Percentiles rank a stretch among this genome's conserved stretches.
phyloP scores from a whole-genome alignment of 2,329 filamentous ascomycete genomes.

The Elsinoe australis region DNA sequence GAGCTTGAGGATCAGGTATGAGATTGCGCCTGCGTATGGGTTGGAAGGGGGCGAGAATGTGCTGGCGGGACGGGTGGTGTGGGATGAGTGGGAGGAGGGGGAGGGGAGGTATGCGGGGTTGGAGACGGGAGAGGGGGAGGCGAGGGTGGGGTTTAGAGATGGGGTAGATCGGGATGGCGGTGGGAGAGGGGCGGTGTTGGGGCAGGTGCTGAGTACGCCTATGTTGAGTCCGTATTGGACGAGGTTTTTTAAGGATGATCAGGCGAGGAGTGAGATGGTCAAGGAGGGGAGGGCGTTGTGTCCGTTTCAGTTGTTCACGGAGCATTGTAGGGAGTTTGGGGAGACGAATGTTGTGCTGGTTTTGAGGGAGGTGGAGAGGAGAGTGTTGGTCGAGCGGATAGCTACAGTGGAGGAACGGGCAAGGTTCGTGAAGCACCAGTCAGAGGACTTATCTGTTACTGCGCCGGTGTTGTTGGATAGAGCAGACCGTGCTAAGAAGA shows the following conservation, averaged over 20 bases:
- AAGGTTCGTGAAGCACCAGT: background rate
- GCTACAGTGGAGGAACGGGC: background rate
- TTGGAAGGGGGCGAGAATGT: conserved; percentile 13
- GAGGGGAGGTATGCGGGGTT: background rate
- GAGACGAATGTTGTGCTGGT: conserved; percentile 9
- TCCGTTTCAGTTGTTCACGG: conserved; percentile 12
- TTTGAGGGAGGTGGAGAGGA: conserved; percentile 6
- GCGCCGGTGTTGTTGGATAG: background rate
- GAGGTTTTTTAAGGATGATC: conserved; percentile 1
- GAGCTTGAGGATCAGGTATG: conserved; percentile 5
- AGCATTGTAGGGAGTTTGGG: conserved; percentile 7
- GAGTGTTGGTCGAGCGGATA: conserved; percentile 1
- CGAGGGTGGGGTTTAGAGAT: conserved; percentile 9
- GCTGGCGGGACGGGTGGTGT: conserved; percentile 5
- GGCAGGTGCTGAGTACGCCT: conserved; percentile 8
- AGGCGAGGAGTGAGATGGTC: conserved; percentile 2
- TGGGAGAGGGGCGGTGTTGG: background rate
- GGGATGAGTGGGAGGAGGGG: conserved; percentile 15
- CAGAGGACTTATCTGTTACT: background rate
- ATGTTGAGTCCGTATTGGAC: conserved; percentile 15
- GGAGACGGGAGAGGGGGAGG: background rate
- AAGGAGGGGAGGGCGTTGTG: conserved; percentile 11
- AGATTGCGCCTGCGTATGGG: conserved; percentile 11
- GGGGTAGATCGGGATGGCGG: conserved; percentile 3
- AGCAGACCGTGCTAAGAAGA: background rate